Base-by-base conservation (phyloP, 495 filamentous ascomycete genomes). In the Aspergillus coremiiformis region DNA sequence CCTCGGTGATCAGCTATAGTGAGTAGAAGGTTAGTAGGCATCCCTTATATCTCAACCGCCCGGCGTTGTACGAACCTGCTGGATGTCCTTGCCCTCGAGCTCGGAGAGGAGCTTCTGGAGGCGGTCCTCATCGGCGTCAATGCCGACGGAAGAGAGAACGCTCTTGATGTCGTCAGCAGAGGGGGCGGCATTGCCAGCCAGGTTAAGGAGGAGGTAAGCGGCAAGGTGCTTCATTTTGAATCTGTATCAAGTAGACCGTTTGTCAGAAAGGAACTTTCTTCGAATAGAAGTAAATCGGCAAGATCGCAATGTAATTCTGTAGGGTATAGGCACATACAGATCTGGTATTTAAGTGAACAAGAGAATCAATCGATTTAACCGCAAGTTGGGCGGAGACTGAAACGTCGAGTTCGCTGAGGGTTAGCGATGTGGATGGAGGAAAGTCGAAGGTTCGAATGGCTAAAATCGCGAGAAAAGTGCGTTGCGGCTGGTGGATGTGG, bases 201-300 rank as follows among this genome's bases (percentile, higher is more conserved):
- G 83, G 78, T 77, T 77, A 74, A 96, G 85, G 70, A 98, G 93
- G 65, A 98, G 89, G 84, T 95, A 98, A 68, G 93, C 91, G 70
- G 93, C 94, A 78, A 98, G 86, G 78, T 97, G 85, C 91, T 97
- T 98, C 93, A 98, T 98, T 89, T 84, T 92, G 77, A 74, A 66
- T 71, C 61, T 73, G 50, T 44, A 51, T 35, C 44, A 50, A 51
- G 43, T n/a, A 55, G 54, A 47, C 53, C 53, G 27, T 52, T 39
- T 55, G 61, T 52, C 22, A 58, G 44, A 23, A 44, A 24, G 20
- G 6, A 39, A 49, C n/a, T 4, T 15, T 27, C 12, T 29, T 15
- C 17, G 7, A 9, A 30, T n/a, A n/a, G 4, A 21, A 27, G 10
- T 15, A 19, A 10, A 8, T 37, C 10, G 15, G 17, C 23, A 15